Base-by-base conservation (phyloP, 1,139 yeast genomes). In the Lodderomyces parapsilosis region DNA sequence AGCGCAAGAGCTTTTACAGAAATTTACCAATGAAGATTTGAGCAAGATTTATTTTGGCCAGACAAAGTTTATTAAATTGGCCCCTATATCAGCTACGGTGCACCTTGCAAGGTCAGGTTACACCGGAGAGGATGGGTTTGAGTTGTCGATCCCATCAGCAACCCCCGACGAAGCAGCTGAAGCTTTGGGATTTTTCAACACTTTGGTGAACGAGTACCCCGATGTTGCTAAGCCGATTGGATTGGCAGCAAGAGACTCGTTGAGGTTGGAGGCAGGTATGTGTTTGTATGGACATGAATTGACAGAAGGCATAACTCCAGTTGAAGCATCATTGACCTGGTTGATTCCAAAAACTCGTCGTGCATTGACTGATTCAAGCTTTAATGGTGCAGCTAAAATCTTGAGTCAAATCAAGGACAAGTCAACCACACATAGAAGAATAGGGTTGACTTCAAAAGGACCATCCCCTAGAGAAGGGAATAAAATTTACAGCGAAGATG, bases 101-200 rank as follows among this genome's bases (percentile, higher is more conserved):
- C 96, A 89, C 58, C 76, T 88, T 25, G 89, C 96, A 8, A 83
- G 99, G 65, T 88, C 96, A 22, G 99, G 99, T 1, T 93, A 93
- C 69, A 93, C 99, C 4, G 99, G 99, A 24, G 99, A 93, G 66
- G 99, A 93, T 61, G 99, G 99, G 1, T 91, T 93, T 63, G 99
- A 93, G 60, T 78, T 93, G 48, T 85, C 96, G 9, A 82, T 93
- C 47, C 88, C 93, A 14, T 70, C 76, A 3, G 45, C 62, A 11
- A 76, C 76, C 43, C 68, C 66, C 9, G 62, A 65, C 6, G 80
- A 80, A 41, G 50, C 59, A 6, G 51, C 56, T 28, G 60, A 65
- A 45, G 83, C 93, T 2, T 64, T 71, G 40, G 80, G 76, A 2
- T 80, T 93, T 53, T 82, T 94, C 45, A 68, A 76, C 49, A 69